Conservation (phyloP, 495 filamentous ascomycete genomes). For the Hypomontagnella submonticulosa region DNA sequence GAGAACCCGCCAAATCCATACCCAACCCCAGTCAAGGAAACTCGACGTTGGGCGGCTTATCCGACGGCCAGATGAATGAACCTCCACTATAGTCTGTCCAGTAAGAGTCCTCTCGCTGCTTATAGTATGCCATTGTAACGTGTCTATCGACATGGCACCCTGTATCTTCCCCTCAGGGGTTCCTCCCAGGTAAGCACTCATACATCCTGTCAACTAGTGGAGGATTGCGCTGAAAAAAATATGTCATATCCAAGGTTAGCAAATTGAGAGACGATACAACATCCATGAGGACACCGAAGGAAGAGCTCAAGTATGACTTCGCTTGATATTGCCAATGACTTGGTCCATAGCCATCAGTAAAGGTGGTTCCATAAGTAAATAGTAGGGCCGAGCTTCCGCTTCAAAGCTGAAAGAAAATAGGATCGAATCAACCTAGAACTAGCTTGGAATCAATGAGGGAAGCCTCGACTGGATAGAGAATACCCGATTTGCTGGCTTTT, state of each 20-base stretch:
- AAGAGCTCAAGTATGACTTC: slow-evolving; percentile 2
- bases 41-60: slow-evolving; percentile 31
- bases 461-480: neutral
- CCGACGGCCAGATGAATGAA: slow-evolving; percentile 19
- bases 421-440: neutral
- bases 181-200: slow-evolving; percentile 7
- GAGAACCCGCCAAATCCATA: slow-evolving; percentile 7
- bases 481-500: neutral
- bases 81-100: slow-evolving; percentile 11
- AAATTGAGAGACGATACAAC: neutral
- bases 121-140: slow-evolving; percentile 22
- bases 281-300: neutral
- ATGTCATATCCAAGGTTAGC: neutral
- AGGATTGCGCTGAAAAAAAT: neutral
- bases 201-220: neutral
- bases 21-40: slow-evolving; percentile 10
- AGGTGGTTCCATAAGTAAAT: neutral
- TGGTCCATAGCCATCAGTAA: slow-evolving; percentile 3
- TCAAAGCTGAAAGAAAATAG: slow-evolving; percentile 1
- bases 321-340: slow-evolving; percentile 18
- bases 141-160: slow-evolving; percentile 10
- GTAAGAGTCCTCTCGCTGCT: neutral
- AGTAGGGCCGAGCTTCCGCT: neutral
- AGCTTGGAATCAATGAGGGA: neutral
- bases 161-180: slow-evolving; percentile 7